These are phyloP conservation scores for Cynara cardunculus DNA, from an alignment of 129 eudicot species.

Conservation along the genomic window DNA sequence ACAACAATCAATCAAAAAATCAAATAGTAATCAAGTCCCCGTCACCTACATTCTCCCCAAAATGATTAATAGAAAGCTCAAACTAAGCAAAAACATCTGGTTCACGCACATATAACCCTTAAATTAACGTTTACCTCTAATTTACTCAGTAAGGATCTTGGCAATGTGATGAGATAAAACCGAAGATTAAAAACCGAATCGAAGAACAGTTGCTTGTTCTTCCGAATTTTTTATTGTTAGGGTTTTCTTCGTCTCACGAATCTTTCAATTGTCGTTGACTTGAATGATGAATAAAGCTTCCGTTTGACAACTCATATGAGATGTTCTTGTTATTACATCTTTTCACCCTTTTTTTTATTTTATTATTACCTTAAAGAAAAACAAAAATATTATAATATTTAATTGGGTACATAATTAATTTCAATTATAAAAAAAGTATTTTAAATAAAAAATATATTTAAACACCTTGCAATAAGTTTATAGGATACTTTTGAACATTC, in stretches of 20 bases:
- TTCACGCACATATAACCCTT: not conserved
- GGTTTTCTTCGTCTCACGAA: slow-evolving; percentile 26
- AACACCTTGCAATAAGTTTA: too few species aligned
- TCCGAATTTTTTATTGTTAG: slow-evolving; percentile 3
- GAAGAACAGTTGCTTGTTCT: not conserved
- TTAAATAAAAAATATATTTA: too few species aligned
- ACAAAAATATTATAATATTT: not conserved
- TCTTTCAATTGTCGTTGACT: slow-evolving; percentile 26
- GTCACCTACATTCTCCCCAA: slow-evolving; percentile 21
- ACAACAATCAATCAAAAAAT: slow-evolving; percentile 13
- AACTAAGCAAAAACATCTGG: slow-evolving; percentile 6
- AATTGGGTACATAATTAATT: not conserved
- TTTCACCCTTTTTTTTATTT: not conserved
- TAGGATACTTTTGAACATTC: too few species aligned
- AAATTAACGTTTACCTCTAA: slow-evolving; percentile 20
- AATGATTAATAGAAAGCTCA: slow-evolving; percentile 3
- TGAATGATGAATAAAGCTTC: slow-evolving; percentile 26
- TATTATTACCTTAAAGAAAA: slow-evolving; percentile 9
- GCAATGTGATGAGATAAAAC: slow-evolving; percentile 24
- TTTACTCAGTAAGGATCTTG: slow-evolving; percentile 11
- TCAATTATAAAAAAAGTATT: too few species aligned
- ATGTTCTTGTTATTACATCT: slow-evolving; percentile 23
- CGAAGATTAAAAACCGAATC: slow-evolving; percentile 17
- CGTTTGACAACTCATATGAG: slow-evolving; percentile 33
- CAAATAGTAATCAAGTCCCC: slow-evolving; percentile 14